Base-by-base conservation (phyloP, 495 filamentous ascomycete genomes). In the Penicillium robsamsonii region DNA sequence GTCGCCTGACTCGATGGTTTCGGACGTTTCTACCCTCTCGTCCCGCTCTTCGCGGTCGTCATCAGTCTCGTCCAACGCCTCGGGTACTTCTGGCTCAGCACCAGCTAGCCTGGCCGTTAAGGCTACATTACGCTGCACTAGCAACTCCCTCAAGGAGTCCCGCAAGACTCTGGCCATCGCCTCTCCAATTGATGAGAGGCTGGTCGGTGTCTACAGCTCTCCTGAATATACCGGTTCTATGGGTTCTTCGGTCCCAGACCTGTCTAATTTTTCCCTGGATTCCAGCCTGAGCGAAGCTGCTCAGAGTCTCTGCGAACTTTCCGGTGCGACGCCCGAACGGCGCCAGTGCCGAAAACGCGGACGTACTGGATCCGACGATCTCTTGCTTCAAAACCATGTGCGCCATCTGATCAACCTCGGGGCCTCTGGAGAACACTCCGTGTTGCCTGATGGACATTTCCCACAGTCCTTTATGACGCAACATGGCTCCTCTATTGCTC, bases 1-100 rank as follows among this genome's bases (percentile, higher is more conserved):
- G 49, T 95, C 91, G 35, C 91, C 91, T 42, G 91, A 96, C 62
- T 95, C 91, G 54, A 92, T 94, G 90, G 75, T 95, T 24, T 94
- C 90, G 46, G 91, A 95, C 71, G 84, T 79, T 46, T 92, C 88
- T 38, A 77, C 79, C 59, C 24, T 77, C 47, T 78, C 79, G 54
- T 79, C 70, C 57, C 84, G 81, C 57, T 81, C 85, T 55, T 90
- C 87, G 60, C 80, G 86, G 54, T 89, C 86, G 37, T 90, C 87
- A 60, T 89, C 87, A 1, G 84, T 88, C 70, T 89, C 86, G 17
- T 88, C 85, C 59, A 85, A 77, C 67, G 85, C 87, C 43, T 89
- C 85, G 49, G 76, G 79, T 58, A 77, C 78, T 60, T 80, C 77
- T 78, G 87, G 85, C 81, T 82, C 85, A 62, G 71, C 68, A 71